Conservation (phyloP, 345 rosid species). For the Lepidium africanum region DNA sequence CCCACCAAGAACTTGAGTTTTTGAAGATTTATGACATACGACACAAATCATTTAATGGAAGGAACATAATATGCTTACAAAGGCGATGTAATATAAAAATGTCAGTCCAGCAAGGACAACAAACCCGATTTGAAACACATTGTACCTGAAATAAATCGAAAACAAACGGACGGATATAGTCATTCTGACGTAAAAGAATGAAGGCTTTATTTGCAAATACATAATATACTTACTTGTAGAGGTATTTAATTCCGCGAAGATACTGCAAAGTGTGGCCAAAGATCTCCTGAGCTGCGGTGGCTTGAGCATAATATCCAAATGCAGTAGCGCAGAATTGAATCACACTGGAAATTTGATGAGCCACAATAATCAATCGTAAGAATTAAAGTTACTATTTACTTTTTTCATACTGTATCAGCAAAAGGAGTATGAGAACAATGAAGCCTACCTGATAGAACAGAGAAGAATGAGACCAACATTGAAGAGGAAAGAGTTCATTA, state of each 20-base stretch:
- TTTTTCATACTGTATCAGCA: background rate
- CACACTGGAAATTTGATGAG: conserved; percentile 50
- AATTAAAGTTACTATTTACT: background rate
- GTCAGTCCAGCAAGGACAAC: conserved; percentile 78
- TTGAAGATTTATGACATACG: background rate
- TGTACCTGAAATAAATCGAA: conserved; percentile 49
- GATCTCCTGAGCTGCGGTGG: conserved; percentile 95
- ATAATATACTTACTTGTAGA: conserved; percentile 70
- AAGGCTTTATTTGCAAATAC: background rate
- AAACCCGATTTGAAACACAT: conserved; percentile 85
- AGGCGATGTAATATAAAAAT: conserved; percentile 68
- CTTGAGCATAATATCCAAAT: conserved; percentile 95
- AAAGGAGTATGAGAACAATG: background rate
- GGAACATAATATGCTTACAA: conserved; percentile 40
- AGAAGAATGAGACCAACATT: conserved; percentile 88
- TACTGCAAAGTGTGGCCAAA: conserved; percentile 96
- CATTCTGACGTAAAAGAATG: background rate
- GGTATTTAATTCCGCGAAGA: conserved; percentile 83
- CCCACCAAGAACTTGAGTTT: background rate
- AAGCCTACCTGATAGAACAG: conserved; percentile 75
- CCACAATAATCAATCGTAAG: background rate
- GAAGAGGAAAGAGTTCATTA: conserved; percentile 96
- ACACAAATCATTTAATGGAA: background rate
- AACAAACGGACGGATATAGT: background rate
- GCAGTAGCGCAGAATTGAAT: conserved; percentile 92